phyloP scores from a whole-genome alignment of 768 basidiomycete genomes.

The Rhodotorula toruloides region DNA sequence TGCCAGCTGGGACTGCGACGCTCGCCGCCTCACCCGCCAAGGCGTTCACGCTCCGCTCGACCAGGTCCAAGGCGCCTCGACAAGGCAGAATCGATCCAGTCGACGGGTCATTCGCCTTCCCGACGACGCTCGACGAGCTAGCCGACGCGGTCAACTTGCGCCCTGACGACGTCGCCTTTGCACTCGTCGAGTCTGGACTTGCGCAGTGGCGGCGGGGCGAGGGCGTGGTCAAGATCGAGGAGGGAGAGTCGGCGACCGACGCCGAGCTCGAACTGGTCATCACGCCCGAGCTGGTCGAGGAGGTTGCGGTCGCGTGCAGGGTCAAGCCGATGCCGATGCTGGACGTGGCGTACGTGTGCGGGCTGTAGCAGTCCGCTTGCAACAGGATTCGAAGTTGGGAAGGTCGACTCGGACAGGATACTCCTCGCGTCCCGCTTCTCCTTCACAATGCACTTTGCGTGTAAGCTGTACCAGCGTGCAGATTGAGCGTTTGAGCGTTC shows the following conservation, averaged over 20 bases:
- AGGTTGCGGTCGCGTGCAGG: slow-evolving; percentile 45
- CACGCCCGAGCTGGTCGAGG: slow-evolving; percentile 63
- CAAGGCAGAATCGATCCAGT: slow-evolving; percentile 5
- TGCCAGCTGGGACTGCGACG: slow-evolving; percentile 39
- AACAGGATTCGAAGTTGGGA: neutral
- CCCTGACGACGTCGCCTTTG: slow-evolving; percentile 79
- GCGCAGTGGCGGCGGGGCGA: slow-evolving; percentile 46
- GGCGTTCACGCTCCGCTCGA: slow-evolving; percentile 19
- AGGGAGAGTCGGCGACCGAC: slow-evolving; percentile 42
- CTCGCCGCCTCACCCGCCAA: slow-evolving; percentile 6
- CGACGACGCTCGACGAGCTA: slow-evolving; percentile 63
- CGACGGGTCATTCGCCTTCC: slow-evolving; percentile 22
- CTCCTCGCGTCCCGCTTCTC: too few species aligned
- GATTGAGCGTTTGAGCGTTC: too few species aligned
- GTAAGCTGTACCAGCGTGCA: too few species aligned
- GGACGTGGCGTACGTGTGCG: slow-evolving; percentile 27
- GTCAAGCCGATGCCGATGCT: slow-evolving; percentile 21
- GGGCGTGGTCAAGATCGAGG: slow-evolving; percentile 7
- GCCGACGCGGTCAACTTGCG: slow-evolving; percentile 74
- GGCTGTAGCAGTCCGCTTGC: neutral
- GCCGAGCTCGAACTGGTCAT: slow-evolving; percentile 54
- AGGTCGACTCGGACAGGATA: too few species aligned
- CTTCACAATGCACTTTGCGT: too few species aligned
- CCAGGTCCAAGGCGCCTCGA: too few species aligned
- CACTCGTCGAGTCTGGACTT: slow-evolving; percentile 78